These are phyloP conservation scores for Phlyctochytrium planicorne DNA, from an alignment of 192 early-diverging fungal species.

Conservation along the genomic window DNA sequence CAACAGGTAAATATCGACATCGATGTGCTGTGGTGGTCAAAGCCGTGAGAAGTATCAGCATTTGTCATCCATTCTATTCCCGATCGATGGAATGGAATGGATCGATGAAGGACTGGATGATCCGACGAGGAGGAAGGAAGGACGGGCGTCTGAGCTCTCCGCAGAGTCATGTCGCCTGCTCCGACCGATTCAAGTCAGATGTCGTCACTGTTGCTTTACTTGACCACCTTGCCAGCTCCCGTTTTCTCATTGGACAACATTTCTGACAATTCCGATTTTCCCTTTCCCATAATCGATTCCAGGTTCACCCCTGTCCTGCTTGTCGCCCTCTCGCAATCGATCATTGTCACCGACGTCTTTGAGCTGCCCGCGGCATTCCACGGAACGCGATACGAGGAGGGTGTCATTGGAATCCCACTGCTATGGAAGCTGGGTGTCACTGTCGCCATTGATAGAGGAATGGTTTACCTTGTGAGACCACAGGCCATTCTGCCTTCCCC, in stretches of 20 bases:
- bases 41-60: too few relatives aligned
- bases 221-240: too few relatives aligned
- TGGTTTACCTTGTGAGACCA: conserved; percentile 25
- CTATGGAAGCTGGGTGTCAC: conserved; percentile 19
- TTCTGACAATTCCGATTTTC: background rate
- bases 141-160: too few relatives aligned
- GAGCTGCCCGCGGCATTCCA: conserved; percentile 23
- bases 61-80: too few relatives aligned
- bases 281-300: too few relatives aligned
- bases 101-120: too few relatives aligned
- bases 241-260: background rate
- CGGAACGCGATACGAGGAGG: conserved; percentile 21
- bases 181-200: too few relatives aligned
- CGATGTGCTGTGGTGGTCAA: background rate
- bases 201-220: too few relatives aligned
- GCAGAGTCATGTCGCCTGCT: too few relatives aligned
- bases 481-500: too few relatives aligned
- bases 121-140: too few relatives aligned
- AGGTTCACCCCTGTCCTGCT: conserved; percentile 22
- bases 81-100: too few relatives aligned
- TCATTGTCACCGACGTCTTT: conserved; percentile 20
- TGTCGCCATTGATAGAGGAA: conserved; percentile 30
- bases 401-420: conserved; percentile 15
- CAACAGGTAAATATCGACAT: conserved; percentile 12
- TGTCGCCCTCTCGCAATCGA: conserved; percentile 11